Percentiles rank a stretch among this genome's conserved stretches.
Conservation (phyloP, 805 yeast genomes). For the Aciculoconidium aculeatum region DNA sequence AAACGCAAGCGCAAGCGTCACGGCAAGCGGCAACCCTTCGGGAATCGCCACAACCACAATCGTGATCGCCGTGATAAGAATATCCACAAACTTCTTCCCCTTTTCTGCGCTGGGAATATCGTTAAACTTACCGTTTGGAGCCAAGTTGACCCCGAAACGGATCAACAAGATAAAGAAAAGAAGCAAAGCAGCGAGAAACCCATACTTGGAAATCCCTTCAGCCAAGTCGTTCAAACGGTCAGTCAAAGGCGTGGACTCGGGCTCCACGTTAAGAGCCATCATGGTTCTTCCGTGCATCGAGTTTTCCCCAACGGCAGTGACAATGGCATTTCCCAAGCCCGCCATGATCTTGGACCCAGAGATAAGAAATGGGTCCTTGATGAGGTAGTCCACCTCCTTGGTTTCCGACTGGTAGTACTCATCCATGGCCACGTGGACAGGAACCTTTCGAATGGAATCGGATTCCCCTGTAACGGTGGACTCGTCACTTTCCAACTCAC, state of each 20-base stretch:
- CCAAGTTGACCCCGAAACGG: constrained; percentile 61
- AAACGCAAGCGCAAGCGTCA: constrained; percentile 91
- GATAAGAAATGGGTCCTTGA: constrained; percentile 76
- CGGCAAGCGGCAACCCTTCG: constrained; percentile 97
- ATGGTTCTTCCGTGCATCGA: constrained; percentile 91
- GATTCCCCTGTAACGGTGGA: constrained; percentile 93
- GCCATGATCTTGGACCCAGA: constrained; percentile 86
- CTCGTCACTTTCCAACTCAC: constrained; percentile 86
- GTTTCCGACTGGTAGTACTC: constrained; percentile 22
- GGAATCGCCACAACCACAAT: constrained; percentile 98
- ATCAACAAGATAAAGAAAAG: constrained; percentile 75
- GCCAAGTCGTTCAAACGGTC: constrained; percentile 76
- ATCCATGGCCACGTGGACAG: constrained; percentile 41
- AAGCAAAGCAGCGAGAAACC: constrained; percentile 77
- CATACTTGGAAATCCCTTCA: constrained; percentile 92
- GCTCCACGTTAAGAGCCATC: constrained; percentile 68
- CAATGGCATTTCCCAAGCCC: constrained; percentile 81
- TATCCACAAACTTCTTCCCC: constrained; percentile 78
- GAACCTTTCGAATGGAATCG: constrained; percentile 65
- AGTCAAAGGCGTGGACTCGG: constrained; percentile 87
- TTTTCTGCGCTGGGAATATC: constrained; percentile 57
- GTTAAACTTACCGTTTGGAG: constrained; percentile 43
- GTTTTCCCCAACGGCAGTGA: constrained; percentile 84
- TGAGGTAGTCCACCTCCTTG: constrained; percentile 31
- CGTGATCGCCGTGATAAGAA: constrained; percentile 86